These are phyloP conservation scores for Juncus effusus DNA, from an alignment of 176 grass and related monocot species.

Conservation along the genomic window DNA sequence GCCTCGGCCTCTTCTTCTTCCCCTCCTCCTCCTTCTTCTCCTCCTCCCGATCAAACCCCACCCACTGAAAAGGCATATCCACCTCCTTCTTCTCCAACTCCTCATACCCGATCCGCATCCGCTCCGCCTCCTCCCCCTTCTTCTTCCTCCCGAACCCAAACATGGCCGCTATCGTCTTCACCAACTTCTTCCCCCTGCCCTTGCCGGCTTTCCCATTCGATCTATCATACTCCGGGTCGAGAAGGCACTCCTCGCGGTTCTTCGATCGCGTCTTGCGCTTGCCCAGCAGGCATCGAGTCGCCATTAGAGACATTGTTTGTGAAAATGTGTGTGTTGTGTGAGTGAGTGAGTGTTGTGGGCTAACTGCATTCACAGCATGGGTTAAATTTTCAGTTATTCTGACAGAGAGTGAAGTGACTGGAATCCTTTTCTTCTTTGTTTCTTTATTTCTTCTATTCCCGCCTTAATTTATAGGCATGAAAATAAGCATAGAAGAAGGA, in stretches of 20 bases:
- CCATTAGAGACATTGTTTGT: background rate
- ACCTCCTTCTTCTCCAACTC: constrained; percentile 18
- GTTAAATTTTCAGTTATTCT: constrained; percentile 9
- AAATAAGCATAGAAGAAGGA: too few relatives aligned
- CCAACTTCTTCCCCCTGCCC: constrained; percentile 9
- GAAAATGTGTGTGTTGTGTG: too few relatives aligned
- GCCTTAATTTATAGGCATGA: background rate
- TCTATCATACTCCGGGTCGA: constrained; percentile 12
- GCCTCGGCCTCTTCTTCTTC: constrained; percentile 25
- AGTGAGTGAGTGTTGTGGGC: too few relatives aligned
- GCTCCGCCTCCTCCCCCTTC: background rate
- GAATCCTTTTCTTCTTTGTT: background rate
- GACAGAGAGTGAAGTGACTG: background rate
- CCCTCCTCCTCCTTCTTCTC: background rate
- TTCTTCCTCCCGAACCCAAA: constrained; percentile 26
- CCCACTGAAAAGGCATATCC: constrained; percentile 26
- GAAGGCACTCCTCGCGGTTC: background rate
- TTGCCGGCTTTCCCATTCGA: constrained; percentile 2
- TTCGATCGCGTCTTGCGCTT: constrained; percentile 19
- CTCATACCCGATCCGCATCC: constrained; percentile 8
- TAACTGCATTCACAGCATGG: background rate
- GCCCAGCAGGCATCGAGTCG: constrained; percentile 24
- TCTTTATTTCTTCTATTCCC: background rate
- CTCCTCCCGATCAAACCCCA: background rate
- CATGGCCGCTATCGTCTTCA: constrained; percentile 15